Conservation (phyloP, 2,329 filamentous ascomycete genomes). For the Colletotrichum shisoi region DNA sequence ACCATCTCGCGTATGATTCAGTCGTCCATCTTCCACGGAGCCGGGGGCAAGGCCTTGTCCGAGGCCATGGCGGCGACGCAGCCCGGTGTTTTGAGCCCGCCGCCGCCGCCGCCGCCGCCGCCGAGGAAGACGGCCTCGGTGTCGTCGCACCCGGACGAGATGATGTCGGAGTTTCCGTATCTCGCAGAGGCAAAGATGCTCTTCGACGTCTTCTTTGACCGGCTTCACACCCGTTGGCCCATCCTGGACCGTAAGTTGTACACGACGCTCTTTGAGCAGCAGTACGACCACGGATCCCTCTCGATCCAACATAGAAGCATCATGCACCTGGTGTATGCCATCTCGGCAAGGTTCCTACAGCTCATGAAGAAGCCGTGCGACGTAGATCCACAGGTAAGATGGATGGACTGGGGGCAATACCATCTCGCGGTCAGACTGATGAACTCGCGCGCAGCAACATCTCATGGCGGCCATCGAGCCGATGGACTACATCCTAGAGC, state of each 20-base stretch:
- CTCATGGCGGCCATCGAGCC: constrained; percentile 45
- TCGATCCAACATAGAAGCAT: constrained; percentile 43
- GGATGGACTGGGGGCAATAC: rapidly evolving
- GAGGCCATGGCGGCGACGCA: constrained; percentile 12
- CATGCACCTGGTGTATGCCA: constrained; percentile 44
- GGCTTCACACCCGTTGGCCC: constrained; percentile 44
- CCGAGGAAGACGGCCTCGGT: background rate
- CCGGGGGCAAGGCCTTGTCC: constrained; percentile 25
- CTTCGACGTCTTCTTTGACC: constrained; percentile 44
- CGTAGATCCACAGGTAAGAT: constrained; percentile 42
- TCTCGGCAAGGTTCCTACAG: constrained; percentile 43
- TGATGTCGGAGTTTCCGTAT: constrained; percentile 39
- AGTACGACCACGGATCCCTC: constrained; percentile 39
- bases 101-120: background rate
- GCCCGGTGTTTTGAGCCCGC: constrained; percentile 15
- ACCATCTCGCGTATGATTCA: constrained; percentile 44
- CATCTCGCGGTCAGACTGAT: background rate
- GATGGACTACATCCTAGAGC: constrained; percentile 48
- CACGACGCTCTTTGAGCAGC: constrained; percentile 38
- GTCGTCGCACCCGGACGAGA: constrained; percentile 32
- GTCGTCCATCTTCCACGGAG: constrained; percentile 42
- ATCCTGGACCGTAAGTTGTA: constrained; percentile 42
- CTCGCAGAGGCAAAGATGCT: constrained; percentile 39
- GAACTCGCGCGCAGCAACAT: constrained; percentile 38
- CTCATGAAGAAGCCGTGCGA: constrained; percentile 42